Evolutionary conservation across 208 protist genomes (phyloP).

Genomic region (Acanthamoeba royreba): DNA sequence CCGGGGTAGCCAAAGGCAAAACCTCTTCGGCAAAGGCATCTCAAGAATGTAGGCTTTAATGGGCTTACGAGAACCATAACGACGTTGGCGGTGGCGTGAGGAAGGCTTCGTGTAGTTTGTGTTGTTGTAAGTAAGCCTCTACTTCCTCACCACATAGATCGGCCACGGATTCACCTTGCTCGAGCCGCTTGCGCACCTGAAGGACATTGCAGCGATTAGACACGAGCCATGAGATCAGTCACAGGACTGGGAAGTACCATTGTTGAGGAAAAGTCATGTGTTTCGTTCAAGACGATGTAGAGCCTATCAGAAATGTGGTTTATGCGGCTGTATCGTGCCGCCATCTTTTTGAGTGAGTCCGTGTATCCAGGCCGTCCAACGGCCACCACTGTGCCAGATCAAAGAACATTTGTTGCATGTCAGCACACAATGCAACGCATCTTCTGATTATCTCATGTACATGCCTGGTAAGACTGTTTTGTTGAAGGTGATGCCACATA

Average conservation of each 20-base stretch:
- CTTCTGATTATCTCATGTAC: neutral
- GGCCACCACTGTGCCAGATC: neutral
- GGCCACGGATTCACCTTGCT: neutral
- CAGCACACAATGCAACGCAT: neutral
- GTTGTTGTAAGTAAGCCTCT: neutral
- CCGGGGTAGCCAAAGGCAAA: too few species aligned
- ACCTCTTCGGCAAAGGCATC: too few species aligned
- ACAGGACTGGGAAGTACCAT: too few species aligned
- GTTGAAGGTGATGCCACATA: too few species aligned
- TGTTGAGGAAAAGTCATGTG: neutral
- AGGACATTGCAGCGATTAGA: neutral
- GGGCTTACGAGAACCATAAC: too few species aligned
- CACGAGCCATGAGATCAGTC: neutral
- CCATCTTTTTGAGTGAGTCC: neutral
- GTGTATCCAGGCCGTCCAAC: neutral
- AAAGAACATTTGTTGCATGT: neutral
- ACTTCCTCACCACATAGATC: neutral
- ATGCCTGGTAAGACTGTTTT: neutral
- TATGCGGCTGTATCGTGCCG: neutral
- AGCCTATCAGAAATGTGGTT: neutral
- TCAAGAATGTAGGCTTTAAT: too few species aligned
- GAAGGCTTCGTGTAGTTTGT: neutral
- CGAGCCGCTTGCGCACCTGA: neutral
- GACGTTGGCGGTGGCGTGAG: too few species aligned
- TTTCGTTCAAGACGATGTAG: neutral